Evolutionary conservation across 2,329 filamentous ascomycete species (phyloP).

Genomic region (Aspergillus floridensis): DNA sequence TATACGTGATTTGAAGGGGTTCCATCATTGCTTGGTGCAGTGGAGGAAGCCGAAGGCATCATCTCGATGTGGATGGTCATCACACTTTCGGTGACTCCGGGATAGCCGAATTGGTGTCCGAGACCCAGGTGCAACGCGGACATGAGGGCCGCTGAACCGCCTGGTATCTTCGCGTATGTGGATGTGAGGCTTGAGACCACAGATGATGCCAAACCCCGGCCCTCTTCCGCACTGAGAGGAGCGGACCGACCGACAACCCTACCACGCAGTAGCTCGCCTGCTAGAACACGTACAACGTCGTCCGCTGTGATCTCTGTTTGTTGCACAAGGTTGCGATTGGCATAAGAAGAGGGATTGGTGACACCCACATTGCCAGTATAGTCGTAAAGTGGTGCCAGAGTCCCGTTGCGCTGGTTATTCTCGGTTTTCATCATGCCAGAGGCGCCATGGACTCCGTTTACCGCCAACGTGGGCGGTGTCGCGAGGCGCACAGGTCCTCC

Average conservation of each 20-base stretch:
- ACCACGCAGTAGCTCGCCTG: slow-evolving; percentile 32
- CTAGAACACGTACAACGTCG: slow-evolving; percentile 32
- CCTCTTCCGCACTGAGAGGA: slow-evolving; percentile 32
- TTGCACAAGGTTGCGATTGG: slow-evolving; percentile 8
- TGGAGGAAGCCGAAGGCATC: slow-evolving; percentile 4
- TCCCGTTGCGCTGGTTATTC: slow-evolving; percentile 16
- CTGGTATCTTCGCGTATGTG: slow-evolving; percentile 29
- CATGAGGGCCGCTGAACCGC: slow-evolving; percentile 23
- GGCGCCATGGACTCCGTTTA: slow-evolving; percentile 36
- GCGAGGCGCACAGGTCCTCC: slow-evolving; percentile 44
- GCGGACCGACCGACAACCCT: slow-evolving; percentile 28
- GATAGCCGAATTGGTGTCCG: slow-evolving; percentile 33
- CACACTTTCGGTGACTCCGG: slow-evolving; percentile 20
- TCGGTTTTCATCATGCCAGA: slow-evolving; percentile 17
- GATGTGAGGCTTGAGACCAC: slow-evolving; percentile 32
- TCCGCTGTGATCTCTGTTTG: slow-evolving; percentile 25
- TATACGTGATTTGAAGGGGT: slow-evolving; percentile 17
- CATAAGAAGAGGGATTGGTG: slow-evolving; percentile 7
- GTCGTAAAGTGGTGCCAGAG: slow-evolving; percentile 8
- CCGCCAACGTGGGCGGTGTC: slow-evolving; percentile 41
- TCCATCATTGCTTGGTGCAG: slow-evolving; percentile 9
- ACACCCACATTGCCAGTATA: slow-evolving; percentile 2
- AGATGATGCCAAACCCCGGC: slow-evolving; percentile 29
- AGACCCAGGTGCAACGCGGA: slow-evolving; percentile 39
- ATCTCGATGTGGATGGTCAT: slow-evolving; percentile 28